A percentile compares a stretch with the other conserved stretches of the same genome.
phyloP scores from a whole-genome alignment of 176 grass and related monocot genomes.

The Hsuehochloa calcarea region DNA sequence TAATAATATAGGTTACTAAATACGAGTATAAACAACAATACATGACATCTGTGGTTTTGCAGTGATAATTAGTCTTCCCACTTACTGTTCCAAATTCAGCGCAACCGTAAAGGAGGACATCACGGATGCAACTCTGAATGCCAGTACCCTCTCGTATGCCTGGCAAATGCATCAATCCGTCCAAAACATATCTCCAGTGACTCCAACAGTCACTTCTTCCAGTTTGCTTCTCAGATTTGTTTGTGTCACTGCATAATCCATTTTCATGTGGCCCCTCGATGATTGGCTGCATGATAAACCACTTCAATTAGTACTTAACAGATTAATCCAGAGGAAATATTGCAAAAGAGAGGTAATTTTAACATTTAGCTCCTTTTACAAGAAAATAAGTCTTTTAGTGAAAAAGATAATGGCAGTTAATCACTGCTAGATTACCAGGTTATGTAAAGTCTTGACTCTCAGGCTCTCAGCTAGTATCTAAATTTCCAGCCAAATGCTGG shows the following conservation, averaged over 20 bases:
- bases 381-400: constrained; percentile 15
- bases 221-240: constrained; percentile 28
- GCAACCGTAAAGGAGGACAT: constrained; percentile 40
- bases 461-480: constrained; percentile 1
- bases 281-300: constrained; percentile 27
- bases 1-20: constrained; percentile 6
- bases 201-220: constrained; percentile 44
- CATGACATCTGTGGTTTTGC: constrained; percentile 21
- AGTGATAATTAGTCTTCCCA: constrained; percentile 2
- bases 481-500: background rate
- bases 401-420: constrained; percentile 10
- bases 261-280: constrained; percentile 7
- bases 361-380: constrained; percentile 16
- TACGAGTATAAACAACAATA: background rate
- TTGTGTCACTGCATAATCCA: constrained; percentile 23
- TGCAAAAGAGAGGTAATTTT: constrained; percentile 4
- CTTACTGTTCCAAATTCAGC: constrained; percentile 41
- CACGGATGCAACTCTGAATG: constrained; percentile 57
- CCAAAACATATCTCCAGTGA: constrained; percentile 57
- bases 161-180: constrained; percentile 52
- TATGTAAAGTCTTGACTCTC: background rate
- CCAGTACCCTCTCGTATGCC: constrained; percentile 53
- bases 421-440: background rate
- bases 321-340: constrained; percentile 23
- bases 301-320: constrained; percentile 17